Evolutionary conservation across 2,329 filamentous ascomycete genomes (phyloP).

Genomic region (Furcasterigmium furcatum): DNA sequence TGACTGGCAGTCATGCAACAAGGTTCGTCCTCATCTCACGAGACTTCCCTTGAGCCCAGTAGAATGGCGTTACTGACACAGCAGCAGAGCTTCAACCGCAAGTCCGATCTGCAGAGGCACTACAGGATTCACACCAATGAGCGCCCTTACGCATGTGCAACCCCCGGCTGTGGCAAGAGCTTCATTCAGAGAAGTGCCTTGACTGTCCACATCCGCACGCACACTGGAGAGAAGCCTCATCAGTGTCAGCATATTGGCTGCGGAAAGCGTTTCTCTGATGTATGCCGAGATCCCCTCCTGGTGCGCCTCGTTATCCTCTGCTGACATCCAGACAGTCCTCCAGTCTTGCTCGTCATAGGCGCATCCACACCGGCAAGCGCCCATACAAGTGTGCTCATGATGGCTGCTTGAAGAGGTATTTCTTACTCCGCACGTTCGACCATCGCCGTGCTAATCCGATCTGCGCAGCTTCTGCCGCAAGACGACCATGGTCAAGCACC

Average conservation of each 20-base stretch:
- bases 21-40: no score
- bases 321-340: constrained; percentile 51
- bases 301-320: constrained; percentile 2
- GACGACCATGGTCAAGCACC: constrained; percentile 68
- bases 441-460: constrained; percentile 11
- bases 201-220: constrained; percentile 68
- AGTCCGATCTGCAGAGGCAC: constrained; percentile 68
- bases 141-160: constrained; percentile 61
- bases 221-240: constrained; percentile 70
- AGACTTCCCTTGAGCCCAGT: no score
- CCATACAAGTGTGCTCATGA: constrained; percentile 61
- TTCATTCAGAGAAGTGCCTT: constrained; percentile 70
- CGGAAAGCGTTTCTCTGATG: constrained; percentile 68
- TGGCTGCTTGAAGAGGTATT: constrained; percentile 60
- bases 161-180: constrained; percentile 61
- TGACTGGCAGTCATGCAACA: constrained; percentile 59
- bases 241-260: constrained; percentile 64
- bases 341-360: constrained; percentile 61
- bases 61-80: constrained; percentile 6
- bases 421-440: neutral
- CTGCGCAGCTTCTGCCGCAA: constrained; percentile 63
- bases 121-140: constrained; percentile 72
- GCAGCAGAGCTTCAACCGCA: constrained; percentile 67
- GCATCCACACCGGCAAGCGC: constrained; percentile 65
- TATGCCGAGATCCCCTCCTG: constrained; percentile 34